Evolutionary conservation across 2,329 filamentous ascomycete species (phyloP).

Genomic region (Verticillium tricorpus): DNA sequence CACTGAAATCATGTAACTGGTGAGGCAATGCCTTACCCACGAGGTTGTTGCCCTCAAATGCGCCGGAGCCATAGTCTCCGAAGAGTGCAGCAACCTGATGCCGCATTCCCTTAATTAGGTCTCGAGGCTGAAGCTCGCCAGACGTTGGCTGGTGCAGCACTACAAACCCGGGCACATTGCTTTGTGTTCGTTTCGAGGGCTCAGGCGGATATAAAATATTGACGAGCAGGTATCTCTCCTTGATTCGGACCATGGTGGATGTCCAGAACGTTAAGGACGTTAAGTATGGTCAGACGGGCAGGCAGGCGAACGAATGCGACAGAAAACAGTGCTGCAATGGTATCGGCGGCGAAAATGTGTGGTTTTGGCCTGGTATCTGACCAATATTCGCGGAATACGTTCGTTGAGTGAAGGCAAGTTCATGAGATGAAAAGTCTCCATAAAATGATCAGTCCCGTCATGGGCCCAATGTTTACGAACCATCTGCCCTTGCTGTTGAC

Average conservation of each 20-base stretch:
- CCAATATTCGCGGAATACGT: no score
- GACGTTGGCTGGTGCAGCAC: conserved; percentile 76
- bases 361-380: no score
- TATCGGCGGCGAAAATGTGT: no score
- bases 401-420: no score
- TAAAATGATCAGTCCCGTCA: no score
- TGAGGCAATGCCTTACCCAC: conserved; percentile 45
- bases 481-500: no score
- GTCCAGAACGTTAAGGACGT: no score
- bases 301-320: no score
- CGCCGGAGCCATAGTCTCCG: conserved; percentile 83
- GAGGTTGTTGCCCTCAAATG: conserved; percentile 59
- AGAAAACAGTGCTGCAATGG: no score
- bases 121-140: conserved; percentile 60
- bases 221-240: conserved; percentile 92
- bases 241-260: conserved; percentile 80
- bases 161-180: conserved; percentile 55
- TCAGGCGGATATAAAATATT: conserved; percentile 82
- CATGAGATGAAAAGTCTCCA: no score
- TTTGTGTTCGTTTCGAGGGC: conserved; percentile 24
- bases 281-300: no score
- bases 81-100: conserved; percentile 68
- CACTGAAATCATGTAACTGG: background rate
- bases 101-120: conserved; percentile 66
- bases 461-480: no score